Evolutionary conservation across 108 stramenopile species (phyloP).

Genomic region (Skeletonema costatum): DNA sequence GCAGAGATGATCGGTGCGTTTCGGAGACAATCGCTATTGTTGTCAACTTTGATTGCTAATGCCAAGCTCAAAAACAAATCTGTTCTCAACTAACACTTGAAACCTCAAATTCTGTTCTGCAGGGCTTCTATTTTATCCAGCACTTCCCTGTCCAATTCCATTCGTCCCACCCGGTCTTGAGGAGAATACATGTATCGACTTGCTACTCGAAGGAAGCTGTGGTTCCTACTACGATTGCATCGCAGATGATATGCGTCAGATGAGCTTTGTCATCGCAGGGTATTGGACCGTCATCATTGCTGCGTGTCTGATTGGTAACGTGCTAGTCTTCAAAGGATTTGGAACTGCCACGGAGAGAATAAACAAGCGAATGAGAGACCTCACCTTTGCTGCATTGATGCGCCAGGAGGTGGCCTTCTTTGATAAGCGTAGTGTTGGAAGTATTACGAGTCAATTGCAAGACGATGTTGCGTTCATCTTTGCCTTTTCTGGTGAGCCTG

Average conservation of each 20-base stretch:
- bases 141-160: slow-evolving; percentile 49
- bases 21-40: too few species aligned
- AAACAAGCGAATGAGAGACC: slow-evolving; percentile 71
- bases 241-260: slow-evolving; percentile 58
- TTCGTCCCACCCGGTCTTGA: slow-evolving; percentile 2
- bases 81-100: too few species aligned
- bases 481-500: slow-evolving; percentile 72
- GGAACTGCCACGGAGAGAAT: slow-evolving; percentile 75
- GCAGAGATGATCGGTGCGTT: slow-evolving; percentile 56
- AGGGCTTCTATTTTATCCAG: slow-evolving; percentile 52
- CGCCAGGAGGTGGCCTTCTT: slow-evolving; percentile 82
- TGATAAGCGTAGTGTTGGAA: slow-evolving; percentile 69
- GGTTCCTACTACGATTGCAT: slow-evolving; percentile 53
- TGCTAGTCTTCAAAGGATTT: slow-evolving; percentile 64
- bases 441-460: slow-evolving; percentile 79
- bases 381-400: slow-evolving; percentile 57
- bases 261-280: slow-evolving; percentile 45
- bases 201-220: slow-evolving; percentile 44
- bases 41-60: too few species aligned
- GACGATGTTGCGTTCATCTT: slow-evolving; percentile 81
- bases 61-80: too few species aligned
- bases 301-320: slow-evolving; percentile 62
- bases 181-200: background rate
- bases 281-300: slow-evolving; percentile 52
- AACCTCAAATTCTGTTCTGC: too few species aligned